Conservation (phyloP, 805 yeast genomes). For the Starmera quercuum region DNA sequence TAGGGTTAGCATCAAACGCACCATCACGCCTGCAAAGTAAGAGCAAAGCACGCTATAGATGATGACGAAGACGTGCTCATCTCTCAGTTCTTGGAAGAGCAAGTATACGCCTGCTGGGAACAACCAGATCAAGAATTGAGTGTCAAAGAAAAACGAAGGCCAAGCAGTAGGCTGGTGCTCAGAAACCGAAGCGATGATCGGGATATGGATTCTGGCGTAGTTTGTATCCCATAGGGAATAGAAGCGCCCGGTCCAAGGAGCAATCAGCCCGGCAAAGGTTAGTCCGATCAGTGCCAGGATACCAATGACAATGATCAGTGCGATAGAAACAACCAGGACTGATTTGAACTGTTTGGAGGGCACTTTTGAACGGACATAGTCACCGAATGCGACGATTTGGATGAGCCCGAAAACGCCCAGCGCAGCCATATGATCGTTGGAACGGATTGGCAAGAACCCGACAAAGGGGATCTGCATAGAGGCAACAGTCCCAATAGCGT, state of each 20-base stretch:
- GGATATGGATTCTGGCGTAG: slow-evolving; percentile 96
- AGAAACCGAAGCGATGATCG: slow-evolving; percentile 96
- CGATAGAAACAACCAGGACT: slow-evolving; percentile 54
- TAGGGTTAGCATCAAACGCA: slow-evolving; percentile 91
- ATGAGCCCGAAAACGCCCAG: slow-evolving; percentile 93
- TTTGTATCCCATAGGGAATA: slow-evolving; percentile 97
- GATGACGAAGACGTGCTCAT: slow-evolving; percentile 89
- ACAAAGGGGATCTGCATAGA: slow-evolving; percentile 99
- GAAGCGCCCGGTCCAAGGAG: slow-evolving; percentile 99
- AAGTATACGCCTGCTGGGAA: slow-evolving; percentile 97
- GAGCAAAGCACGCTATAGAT: slow-evolving; percentile 91
- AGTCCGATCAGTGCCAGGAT: slow-evolving; percentile 64
- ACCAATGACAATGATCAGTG: slow-evolving; percentile 52
- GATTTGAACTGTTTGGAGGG: slow-evolving; percentile 67
- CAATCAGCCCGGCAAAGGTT: slow-evolving; percentile 88
- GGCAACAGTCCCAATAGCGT: slow-evolving; percentile 92
- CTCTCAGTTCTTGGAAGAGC: slow-evolving; percentile 79
- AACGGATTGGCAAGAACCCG: slow-evolving; percentile 92
- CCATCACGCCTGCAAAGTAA: slow-evolving; percentile 99
- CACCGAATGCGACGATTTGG: slow-evolving; percentile 84
- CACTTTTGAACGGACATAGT: slow-evolving; percentile 68
- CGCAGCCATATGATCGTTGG: slow-evolving; percentile 98
- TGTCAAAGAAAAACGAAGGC: slow-evolving; percentile 96
- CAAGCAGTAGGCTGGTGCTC: slow-evolving; percentile 99
- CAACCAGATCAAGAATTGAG: slow-evolving; percentile 88